Base-by-base conservation (phyloP, 2,329 filamentous ascomycete genomes). In the Colletotrichum simmondsii region DNA sequence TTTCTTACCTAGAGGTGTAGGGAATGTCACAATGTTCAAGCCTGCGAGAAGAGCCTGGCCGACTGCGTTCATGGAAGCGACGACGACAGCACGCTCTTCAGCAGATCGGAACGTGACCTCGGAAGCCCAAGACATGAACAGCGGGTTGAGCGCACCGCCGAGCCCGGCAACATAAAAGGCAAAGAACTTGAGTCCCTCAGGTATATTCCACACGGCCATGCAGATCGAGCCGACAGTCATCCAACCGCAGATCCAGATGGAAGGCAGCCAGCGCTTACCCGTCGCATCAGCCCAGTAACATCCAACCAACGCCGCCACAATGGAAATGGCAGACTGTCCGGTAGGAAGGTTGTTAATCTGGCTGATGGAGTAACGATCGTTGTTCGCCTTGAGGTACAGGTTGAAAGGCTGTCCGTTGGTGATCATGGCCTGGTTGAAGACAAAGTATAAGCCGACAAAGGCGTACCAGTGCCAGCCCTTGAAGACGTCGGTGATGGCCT, bases 271-370 rank as follows among this genome's bases (percentile, higher is more conserved):
- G 1, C 92, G 85, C 75, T 90, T 90, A 1, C 91, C 91, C 0
- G 92, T 94, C 22, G 93, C 78, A 0, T 91, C 90, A 0, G 92
- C 91, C 89, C 90, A 94, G 82, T 93, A 92, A 32, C 63, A 66
- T n/a, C 64, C 62, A 2, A 68, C 49, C 0, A 94, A 81, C 0
- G 92, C 94, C 0, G 88, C 88, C 1, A 87, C 79, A 42, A 91
- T 90, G 4, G 88, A 89, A 1, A 87, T 85, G 0, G 88, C 89
- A 0, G 89, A 85, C 0, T 91, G 86, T 1, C 88, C 89, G 0
- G 89, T 87, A 0, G 89, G 88, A 59, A 90, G 90, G 75, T 89
- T 87, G 76, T 90, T 91, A 11, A 87, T 83, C 75, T 90, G 86
- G 0, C 82, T 66, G 0, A 88, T 82, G 0, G 83, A 81, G 75